phyloP scores from a whole-genome alignment of 1,284 basidiomycete species.

The Leccinum griseonigrum region DNA sequence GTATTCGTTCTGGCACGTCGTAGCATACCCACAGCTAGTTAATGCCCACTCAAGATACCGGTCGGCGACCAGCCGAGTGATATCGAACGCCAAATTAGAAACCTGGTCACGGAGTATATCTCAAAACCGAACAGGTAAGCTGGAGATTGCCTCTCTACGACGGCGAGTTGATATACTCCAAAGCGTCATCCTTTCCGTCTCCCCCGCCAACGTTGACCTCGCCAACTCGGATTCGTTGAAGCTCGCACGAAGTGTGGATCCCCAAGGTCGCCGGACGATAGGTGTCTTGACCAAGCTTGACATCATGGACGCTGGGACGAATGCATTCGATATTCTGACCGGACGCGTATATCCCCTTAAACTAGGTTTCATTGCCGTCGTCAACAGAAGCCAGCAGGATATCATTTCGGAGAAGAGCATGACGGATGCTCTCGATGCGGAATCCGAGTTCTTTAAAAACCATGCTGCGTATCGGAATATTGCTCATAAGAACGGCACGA shows the following conservation, averaged over 20 bases:
- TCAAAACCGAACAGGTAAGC: conserved; percentile 92
- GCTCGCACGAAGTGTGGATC: conserved; percentile 92
- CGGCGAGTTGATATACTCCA: conserved; percentile 7
- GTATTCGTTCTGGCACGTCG: conserved; percentile 19
- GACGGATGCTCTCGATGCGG: conserved; percentile 80
- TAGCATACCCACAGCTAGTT: neutral
- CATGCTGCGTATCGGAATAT: conserved; percentile 96
- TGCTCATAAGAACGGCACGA: conserved; percentile 95
- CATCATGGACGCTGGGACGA: conserved; percentile 98
- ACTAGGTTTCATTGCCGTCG: conserved; percentile 96
- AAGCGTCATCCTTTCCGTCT: conserved; percentile 95
- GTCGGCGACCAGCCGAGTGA: conserved; percentile 91
- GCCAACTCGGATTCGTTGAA: conserved; percentile 98
- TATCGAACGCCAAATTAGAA: conserved; percentile 96
- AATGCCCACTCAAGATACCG: conserved; percentile 60
- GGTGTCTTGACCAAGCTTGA: conserved; percentile 97
- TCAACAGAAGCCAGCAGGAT: conserved; percentile 97
- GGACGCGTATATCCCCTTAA: conserved; percentile 97
- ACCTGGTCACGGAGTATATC: conserved; percentile 92
- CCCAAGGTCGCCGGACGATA: conserved; percentile 93
- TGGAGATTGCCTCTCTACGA: neutral
- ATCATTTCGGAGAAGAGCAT: conserved; percentile 91
- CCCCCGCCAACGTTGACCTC: conserved; percentile 95
- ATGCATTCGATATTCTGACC: conserved; percentile 94
- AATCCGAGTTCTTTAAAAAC: conserved; percentile 89